Percentiles rank a stretch among this genome's conserved stretches.
Conservation (phyloP, 1,284 basidiomycete genomes). For the Leccinum subrobustum region DNA sequence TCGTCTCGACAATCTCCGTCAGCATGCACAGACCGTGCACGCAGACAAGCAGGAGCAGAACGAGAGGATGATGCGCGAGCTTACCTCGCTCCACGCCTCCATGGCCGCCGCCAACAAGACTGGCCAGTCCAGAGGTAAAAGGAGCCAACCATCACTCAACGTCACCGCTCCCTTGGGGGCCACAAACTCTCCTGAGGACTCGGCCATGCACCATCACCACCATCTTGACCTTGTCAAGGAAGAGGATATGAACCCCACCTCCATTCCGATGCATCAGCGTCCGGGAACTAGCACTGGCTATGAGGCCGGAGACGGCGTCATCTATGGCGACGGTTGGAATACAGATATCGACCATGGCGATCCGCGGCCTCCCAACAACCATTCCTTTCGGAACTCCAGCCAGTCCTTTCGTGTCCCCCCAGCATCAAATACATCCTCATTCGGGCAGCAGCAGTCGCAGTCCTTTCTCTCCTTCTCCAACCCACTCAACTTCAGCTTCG, state of each 20-base stretch:
- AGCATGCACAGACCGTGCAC: slow-evolving; percentile 95
- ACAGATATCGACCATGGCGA: slow-evolving; percentile 38
- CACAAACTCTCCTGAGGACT: slow-evolving; percentile 11
- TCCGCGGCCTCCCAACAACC: slow-evolving; percentile 39
- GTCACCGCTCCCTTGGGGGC: not conserved
- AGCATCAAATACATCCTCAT: slow-evolving; percentile 36
- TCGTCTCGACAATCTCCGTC: slow-evolving; percentile 93
- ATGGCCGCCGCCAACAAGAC: slow-evolving; percentile 75
- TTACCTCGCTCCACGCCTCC: slow-evolving; percentile 81
- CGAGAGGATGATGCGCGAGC: slow-evolving; percentile 88
- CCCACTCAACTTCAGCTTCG: slow-evolving; percentile 49
- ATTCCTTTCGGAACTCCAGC: slow-evolving; percentile 70
- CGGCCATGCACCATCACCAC: slow-evolving; percentile 9
- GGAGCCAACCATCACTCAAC: slow-evolving; percentile 28
- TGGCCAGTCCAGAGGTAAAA: slow-evolving; percentile 43
- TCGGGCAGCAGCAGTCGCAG: slow-evolving; percentile 50
- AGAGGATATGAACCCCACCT: slow-evolving; percentile 40
- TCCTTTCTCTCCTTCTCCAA: slow-evolving; percentile 65
- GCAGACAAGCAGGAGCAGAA: slow-evolving; percentile 87
- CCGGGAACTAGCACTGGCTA: slow-evolving; percentile 71
- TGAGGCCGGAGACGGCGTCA: slow-evolving; percentile 50
- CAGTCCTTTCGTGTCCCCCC: slow-evolving; percentile 65
- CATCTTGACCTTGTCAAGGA: slow-evolving; percentile 47
- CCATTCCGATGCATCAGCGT: slow-evolving; percentile 46
- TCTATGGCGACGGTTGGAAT: slow-evolving; percentile 39